Evolutionary conservation across 2,329 filamentous ascomycete species (phyloP).

Genomic region (Aspergillus jensenii): DNA sequence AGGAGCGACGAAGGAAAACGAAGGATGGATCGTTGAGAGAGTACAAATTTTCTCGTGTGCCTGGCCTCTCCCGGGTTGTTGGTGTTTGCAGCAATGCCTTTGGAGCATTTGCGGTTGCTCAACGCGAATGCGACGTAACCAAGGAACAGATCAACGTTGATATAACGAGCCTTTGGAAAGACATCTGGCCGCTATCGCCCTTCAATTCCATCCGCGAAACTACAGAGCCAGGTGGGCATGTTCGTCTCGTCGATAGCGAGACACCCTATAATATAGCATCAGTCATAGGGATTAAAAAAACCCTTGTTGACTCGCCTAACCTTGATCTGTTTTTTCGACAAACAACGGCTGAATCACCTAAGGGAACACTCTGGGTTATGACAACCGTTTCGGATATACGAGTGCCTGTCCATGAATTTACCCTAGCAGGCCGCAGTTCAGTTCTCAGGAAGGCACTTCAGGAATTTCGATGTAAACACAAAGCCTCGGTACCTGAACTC

Average conservation of each 20-base stretch:
- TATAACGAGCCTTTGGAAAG: constrained; percentile 69
- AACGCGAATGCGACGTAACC: constrained; percentile 80
- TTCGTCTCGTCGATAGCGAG: constrained; percentile 37
- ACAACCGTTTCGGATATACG: constrained; percentile 66
- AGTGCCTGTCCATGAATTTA: constrained; percentile 80
- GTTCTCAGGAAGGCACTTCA: constrained; percentile 64
- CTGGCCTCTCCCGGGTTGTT: constrained; percentile 80
- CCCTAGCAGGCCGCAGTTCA: constrained; percentile 72
- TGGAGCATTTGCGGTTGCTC: constrained; percentile 84
- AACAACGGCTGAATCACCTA: constrained; percentile 22
- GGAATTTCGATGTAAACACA: constrained; percentile 56
- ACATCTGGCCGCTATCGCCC: constrained; percentile 68
- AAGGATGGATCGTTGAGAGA: constrained; percentile 78
- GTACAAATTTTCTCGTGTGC: constrained; percentile 91
- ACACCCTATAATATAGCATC: constrained; percentile 25
- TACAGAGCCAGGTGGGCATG: constrained; percentile 37
- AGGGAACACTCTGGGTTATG: constrained; percentile 42
- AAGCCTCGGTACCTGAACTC: constrained; percentile 60
- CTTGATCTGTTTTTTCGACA: constrained; percentile 43
- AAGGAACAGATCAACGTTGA: constrained; percentile 68
- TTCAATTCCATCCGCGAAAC: constrained; percentile 60
- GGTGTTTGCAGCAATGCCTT: constrained; percentile 84
- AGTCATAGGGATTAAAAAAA: constrained; percentile 36
- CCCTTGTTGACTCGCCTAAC: constrained; percentile 45
- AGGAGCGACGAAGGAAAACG: constrained; percentile 76